phyloP scores from a whole-genome alignment of 2,329 filamentous ascomycete species.

The Talaromyces albobiverticillius region DNA sequence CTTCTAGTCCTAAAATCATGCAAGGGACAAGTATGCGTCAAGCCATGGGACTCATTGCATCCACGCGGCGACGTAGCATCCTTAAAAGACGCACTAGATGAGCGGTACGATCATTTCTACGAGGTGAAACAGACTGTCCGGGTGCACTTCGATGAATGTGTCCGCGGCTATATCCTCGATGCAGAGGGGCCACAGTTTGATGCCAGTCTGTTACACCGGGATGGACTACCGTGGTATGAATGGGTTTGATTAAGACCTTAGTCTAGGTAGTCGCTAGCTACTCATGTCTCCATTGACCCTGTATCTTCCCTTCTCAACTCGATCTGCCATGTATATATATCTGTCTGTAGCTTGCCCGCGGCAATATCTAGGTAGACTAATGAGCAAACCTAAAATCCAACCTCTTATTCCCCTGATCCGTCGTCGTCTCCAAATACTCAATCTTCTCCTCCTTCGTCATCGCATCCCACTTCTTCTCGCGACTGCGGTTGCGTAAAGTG shows the following conservation, averaged over 20 bases:
- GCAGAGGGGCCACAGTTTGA: constrained; percentile 31
- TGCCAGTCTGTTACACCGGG: background rate
- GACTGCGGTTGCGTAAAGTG: constrained; percentile 29
- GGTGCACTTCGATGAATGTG: constrained; percentile 33
- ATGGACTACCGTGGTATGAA: constrained; percentile 20
- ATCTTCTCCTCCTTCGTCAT: constrained; percentile 49
- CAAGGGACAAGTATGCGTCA: constrained; percentile 30
- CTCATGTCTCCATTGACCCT: no score
- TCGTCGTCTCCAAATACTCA: constrained; percentile 49
- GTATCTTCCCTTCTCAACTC: no score
- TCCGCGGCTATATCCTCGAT: constrained; percentile 32
- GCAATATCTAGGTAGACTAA: background rate
- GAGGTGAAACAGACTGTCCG: constrained; percentile 20
- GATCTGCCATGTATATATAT: no score
- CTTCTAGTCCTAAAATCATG: constrained; percentile 39
- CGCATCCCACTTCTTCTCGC: constrained; percentile 39
- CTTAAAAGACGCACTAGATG: constrained; percentile 30
- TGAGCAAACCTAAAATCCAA: constrained; percentile 52
- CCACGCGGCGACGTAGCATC: constrained; percentile 26
- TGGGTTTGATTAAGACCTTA: constrained; percentile 14
- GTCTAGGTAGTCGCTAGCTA: no score
- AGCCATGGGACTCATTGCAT: constrained; percentile 37
- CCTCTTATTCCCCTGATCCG: constrained; percentile 53
- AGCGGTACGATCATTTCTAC: constrained; percentile 32
- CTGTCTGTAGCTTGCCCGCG: no score